Conservation (phyloP, 2,329 filamentous ascomycete genomes). For the Colletotrichum sublineola region DNA sequence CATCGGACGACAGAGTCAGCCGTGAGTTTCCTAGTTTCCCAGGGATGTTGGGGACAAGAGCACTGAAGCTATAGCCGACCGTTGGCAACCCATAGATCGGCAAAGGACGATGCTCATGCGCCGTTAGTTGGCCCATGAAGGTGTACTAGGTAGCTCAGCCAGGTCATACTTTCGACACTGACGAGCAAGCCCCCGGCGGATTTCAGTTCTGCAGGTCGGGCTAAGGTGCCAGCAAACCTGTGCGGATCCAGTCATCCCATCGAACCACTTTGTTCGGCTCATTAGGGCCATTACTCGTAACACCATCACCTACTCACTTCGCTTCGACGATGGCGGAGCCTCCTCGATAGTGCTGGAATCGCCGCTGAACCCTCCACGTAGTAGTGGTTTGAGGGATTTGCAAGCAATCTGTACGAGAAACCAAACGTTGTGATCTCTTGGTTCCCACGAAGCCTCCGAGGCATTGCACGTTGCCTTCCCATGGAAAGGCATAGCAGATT, state of each 20-base stretch:
- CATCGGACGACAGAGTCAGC: background rate
- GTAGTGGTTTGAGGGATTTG: conserved; percentile 3
- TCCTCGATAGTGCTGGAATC: background rate
- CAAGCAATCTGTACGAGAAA: background rate
- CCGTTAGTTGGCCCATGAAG: background rate
- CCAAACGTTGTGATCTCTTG: background rate
- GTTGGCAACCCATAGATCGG: background rate
- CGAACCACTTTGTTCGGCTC: conserved; percentile 11
- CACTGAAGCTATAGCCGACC: background rate
- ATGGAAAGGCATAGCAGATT: background rate
- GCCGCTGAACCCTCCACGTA: background rate
- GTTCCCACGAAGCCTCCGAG: background rate
- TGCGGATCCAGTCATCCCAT: background rate
- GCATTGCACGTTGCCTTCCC: no score
- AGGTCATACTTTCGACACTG: background rate
- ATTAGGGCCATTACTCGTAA: conserved; percentile 21
- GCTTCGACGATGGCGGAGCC: conserved; percentile 16
- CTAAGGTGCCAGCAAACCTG: background rate
- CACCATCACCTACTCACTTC: background rate
- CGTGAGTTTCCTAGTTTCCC: background rate
- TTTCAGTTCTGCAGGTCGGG: background rate
- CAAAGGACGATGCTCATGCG: background rate
- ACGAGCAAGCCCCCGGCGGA: conserved; percentile 1
- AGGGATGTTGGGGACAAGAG: no score
- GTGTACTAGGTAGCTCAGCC: background rate